These are phyloP conservation scores for Nitzschia sp. DNA, from an alignment of 108 stramenopile species.

Conservation along the genomic window DNA sequence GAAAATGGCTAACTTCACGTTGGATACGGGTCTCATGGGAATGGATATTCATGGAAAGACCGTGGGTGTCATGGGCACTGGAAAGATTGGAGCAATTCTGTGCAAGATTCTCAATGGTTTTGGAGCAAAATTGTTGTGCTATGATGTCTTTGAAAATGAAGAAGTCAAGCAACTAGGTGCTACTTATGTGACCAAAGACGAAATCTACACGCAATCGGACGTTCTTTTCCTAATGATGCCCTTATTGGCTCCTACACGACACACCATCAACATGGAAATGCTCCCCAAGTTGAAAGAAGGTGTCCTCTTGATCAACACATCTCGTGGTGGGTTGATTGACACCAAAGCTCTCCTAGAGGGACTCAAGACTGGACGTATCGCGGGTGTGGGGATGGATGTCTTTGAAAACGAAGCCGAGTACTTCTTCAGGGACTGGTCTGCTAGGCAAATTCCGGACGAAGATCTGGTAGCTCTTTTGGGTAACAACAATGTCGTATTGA, in stretches of 20 bases:
- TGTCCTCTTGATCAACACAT: conserved; percentile 71
- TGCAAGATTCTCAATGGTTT: conserved; percentile 76
- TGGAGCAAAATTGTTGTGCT: conserved; percentile 68
- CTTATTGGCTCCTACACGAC: conserved; percentile 54
- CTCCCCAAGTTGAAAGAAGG: conserved; percentile 58
- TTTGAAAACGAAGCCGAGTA: conserved; percentile 80
- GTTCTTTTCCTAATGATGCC: conserved; percentile 80
- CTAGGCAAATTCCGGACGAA: conserved; percentile 49
- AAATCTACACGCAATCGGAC: conserved; percentile 66
- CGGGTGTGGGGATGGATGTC: conserved; percentile 67
- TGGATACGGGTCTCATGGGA: conserved; percentile 73
- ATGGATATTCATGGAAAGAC: conserved; percentile 78
- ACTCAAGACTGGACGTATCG: conserved; percentile 59
- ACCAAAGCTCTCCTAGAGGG: conserved; percentile 62
- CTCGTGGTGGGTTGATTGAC: conserved; percentile 78
- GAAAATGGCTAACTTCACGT: conserved; percentile 75
- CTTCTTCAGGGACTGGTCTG: conserved; percentile 82
- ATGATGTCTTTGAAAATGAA: conserved; percentile 65
- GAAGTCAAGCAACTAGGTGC: conserved; percentile 67
- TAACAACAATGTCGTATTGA: conserved; percentile 60
- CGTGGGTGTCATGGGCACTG: conserved; percentile 37
- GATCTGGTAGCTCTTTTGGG: conserved; percentile 55
- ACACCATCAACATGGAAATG: conserved; percentile 55
- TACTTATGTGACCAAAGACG: conserved; percentile 72
- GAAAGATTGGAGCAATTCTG: conserved; percentile 78